These are phyloP conservation scores for Penicillium sp. DNA, from an alignment of 2,329 filamentous ascomycete genomes.

Conservation along the genomic window DNA sequence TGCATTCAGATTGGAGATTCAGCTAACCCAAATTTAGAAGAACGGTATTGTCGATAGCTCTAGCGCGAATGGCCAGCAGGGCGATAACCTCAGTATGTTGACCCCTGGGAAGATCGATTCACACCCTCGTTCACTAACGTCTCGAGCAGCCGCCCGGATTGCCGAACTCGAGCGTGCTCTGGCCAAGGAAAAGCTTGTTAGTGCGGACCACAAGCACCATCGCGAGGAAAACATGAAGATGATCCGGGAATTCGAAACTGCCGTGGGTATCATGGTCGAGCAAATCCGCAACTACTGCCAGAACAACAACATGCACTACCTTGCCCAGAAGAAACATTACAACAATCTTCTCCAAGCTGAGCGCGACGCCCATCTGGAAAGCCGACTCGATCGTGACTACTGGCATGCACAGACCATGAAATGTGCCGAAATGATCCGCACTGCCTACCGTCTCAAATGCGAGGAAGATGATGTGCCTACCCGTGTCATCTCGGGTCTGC, in stretches of 20 bases:
- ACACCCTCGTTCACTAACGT: not conserved
- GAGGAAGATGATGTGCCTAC: constrained; percentile 49
- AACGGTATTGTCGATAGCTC: constrained; percentile 43
- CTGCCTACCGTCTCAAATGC: constrained; percentile 47
- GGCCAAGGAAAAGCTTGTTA: constrained; percentile 44
- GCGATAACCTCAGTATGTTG: constrained; percentile 42
- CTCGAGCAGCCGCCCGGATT: constrained; percentile 44
- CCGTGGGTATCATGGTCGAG: constrained; percentile 49
- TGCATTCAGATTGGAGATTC: not conserved
- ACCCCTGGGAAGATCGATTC: not conserved
- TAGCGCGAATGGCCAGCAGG: constrained; percentile 42
- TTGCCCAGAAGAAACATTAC: constrained; percentile 49
- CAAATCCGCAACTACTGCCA: constrained; percentile 52
- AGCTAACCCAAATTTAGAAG: constrained; percentile 33
- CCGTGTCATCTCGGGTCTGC: constrained; percentile 46
- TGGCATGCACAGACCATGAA: constrained; percentile 50
- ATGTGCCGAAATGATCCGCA: constrained; percentile 50
- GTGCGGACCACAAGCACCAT: constrained; percentile 46
- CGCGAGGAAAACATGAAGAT: constrained; percentile 49
- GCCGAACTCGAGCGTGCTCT: constrained; percentile 50
- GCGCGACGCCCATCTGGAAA: constrained; percentile 49
- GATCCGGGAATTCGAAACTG: constrained; percentile 49
- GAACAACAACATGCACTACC: constrained; percentile 49
- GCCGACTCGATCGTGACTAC: constrained; percentile 50
- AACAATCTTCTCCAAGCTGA: constrained; percentile 51